phyloP scores from a whole-genome alignment of 495 filamentous ascomycete genomes.

The Hypoxylon fragiforme region DNA sequence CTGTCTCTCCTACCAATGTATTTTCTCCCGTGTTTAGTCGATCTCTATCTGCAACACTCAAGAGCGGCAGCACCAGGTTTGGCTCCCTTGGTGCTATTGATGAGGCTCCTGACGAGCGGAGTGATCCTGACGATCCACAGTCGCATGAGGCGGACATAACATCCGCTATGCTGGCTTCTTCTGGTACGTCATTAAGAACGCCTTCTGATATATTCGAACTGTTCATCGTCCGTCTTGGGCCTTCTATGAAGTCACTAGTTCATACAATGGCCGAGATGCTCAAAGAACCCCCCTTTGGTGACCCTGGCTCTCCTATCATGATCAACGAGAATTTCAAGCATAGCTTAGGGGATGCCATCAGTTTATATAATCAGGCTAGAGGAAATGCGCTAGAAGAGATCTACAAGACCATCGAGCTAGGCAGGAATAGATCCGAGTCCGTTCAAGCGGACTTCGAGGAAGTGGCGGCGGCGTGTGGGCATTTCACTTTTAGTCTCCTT shows the following conservation, averaged over 20 bases:
- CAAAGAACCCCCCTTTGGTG: slow-evolving; percentile 80
- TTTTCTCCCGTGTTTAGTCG: slow-evolving; percentile 40
- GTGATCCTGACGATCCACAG: slow-evolving; percentile 46
- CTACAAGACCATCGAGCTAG: slow-evolving; percentile 74
- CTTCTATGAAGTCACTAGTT: slow-evolving; percentile 93
- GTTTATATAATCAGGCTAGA: slow-evolving; percentile 73
- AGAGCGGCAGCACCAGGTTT: slow-evolving; percentile 35
- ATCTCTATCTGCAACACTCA: slow-evolving; percentile 38
- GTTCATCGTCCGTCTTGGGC: slow-evolving; percentile 85
- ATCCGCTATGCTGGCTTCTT: slow-evolving; percentile 19
- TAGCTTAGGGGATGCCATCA: slow-evolving; percentile 77
- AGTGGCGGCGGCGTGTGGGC: slow-evolving; percentile 91
- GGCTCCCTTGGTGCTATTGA: slow-evolving; percentile 62
- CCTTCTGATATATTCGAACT: slow-evolving; percentile 81
- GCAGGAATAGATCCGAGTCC: slow-evolving; percentile 63
- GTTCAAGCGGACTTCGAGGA: slow-evolving; percentile 95
- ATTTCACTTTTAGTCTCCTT: slow-evolving; percentile 87
- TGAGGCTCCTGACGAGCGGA: slow-evolving; percentile 66
- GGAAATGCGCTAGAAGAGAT: slow-evolving; percentile 73
- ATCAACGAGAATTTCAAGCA: slow-evolving; percentile 76
- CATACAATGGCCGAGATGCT: slow-evolving; percentile 88
- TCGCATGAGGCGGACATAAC: slow-evolving; percentile 10
- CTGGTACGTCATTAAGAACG: slow-evolving; percentile 46
- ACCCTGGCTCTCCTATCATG: slow-evolving; percentile 65
- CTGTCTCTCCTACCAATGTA: slow-evolving; percentile 37